phyloP scores from a whole-genome alignment of 208 protist genomes.

The Crithidia acanthocephali region DNA sequence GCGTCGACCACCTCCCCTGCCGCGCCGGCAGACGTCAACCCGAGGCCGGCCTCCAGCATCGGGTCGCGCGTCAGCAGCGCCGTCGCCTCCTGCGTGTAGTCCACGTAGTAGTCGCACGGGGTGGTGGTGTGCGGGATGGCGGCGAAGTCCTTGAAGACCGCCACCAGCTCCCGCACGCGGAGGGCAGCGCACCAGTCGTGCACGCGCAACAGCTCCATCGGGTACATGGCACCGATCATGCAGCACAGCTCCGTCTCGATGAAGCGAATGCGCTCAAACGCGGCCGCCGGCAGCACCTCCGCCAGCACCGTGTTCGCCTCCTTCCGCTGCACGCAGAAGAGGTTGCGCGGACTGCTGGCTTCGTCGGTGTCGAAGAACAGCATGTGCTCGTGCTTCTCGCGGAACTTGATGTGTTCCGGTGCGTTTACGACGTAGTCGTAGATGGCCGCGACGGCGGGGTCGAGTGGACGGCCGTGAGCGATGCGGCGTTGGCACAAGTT shows the following conservation, averaged over 20 bases:
- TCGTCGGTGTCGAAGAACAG: conserved; percentile 72
- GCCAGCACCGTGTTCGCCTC: conserved; percentile 79
- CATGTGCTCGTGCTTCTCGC: conserved; percentile 71
- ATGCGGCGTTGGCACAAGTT: conserved; percentile 49
- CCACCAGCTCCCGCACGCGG: conserved; percentile 26
- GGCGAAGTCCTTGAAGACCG: conserved; percentile 51
- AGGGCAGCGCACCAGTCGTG: conserved; percentile 31
- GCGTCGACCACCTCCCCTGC: conserved; percentile 16
- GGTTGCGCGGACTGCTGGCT: conserved; percentile 54
- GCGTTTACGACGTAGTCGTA: conserved; percentile 73
- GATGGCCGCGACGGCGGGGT: conserved; percentile 36
- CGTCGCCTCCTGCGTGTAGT: conserved; percentile 78
- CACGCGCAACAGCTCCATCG: conserved; percentile 73
- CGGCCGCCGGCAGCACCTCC: conserved; percentile 78
- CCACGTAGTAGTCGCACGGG: conserved; percentile 64
- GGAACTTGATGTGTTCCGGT: conserved; percentile 80
- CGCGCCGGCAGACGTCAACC: background rate
- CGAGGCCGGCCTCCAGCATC: conserved; percentile 19
- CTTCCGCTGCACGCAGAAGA: conserved; percentile 84
- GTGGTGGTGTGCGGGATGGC: conserved; percentile 73
- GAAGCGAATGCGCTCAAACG: conserved; percentile 85
- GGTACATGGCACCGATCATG: conserved; percentile 63
- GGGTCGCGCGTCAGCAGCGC: conserved; percentile 57
- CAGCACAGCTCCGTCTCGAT: conserved; percentile 74
- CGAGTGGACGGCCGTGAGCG: conserved; percentile 27